phyloP scores from a whole-genome alignment of 495 filamentous ascomycete genomes.

The Aspergillus avenaceus region DNA sequence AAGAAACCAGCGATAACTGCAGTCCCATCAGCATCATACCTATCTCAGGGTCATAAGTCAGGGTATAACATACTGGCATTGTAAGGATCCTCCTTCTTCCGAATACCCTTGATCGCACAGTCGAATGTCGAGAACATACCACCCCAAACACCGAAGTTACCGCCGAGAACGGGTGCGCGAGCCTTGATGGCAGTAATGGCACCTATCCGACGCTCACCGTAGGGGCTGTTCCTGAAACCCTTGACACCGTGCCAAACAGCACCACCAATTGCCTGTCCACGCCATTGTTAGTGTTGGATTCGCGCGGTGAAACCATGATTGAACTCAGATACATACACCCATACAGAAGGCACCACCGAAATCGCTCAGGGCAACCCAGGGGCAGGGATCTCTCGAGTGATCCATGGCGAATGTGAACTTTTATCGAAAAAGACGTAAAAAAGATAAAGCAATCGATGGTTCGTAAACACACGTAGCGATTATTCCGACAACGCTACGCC shows the following conservation, averaged over 20 bases:
- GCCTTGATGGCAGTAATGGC: slow-evolving; percentile 97
- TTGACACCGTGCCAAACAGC: slow-evolving; percentile 98
- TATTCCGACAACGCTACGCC: slow-evolving; percentile 9
- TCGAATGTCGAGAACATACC: slow-evolving; percentile 92
- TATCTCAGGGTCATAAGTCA: too few species aligned
- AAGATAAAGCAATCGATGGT: background rate
- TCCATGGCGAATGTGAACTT: slow-evolving; percentile 59
- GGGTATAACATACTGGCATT: slow-evolving; percentile 69
- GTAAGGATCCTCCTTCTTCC: slow-evolving; percentile 96
- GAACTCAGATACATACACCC: slow-evolving; percentile 63
- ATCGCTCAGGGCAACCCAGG: slow-evolving; percentile 93
- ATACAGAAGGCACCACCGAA: slow-evolving; percentile 97
- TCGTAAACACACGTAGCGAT: slow-evolving; percentile 3
- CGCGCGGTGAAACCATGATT: background rate
- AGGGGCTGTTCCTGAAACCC: slow-evolving; percentile 83
- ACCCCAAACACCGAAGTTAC: slow-evolving; percentile 98
- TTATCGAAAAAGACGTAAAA: slow-evolving; percentile 5
- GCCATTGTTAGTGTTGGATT: slow-evolving; percentile 8
- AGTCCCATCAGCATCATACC: too few species aligned
- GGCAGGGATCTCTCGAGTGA: slow-evolving; percentile 93
- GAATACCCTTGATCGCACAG: slow-evolving; percentile 92
- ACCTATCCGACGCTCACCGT: slow-evolving; percentile 93
- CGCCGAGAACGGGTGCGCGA: slow-evolving; percentile 89
- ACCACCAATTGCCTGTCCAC: slow-evolving; percentile 65
- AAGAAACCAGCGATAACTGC: slow-evolving; percentile 89